These are phyloP conservation scores for Sambucus nigra DNA, from an alignment of 129 eudicot species.

Conservation along the genomic window DNA sequence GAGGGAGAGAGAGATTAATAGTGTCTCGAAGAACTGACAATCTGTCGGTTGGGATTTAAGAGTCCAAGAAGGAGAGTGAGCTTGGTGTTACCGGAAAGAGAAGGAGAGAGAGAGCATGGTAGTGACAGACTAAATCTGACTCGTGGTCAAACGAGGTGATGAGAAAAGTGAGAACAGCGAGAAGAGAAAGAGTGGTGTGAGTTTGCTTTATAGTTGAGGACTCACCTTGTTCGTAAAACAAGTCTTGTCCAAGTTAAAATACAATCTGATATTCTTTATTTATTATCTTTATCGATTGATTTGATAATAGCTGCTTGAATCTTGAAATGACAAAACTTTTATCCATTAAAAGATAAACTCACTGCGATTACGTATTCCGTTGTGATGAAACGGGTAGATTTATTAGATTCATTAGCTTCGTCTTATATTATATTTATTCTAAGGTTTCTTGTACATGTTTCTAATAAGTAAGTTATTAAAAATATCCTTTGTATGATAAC, in stretches of 20 bases:
- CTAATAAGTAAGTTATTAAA: too few relatives aligned
- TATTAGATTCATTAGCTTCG: too few relatives aligned
- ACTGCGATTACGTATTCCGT: too few relatives aligned
- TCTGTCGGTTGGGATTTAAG: slow-evolving; percentile 1
- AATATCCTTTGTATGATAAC: too few relatives aligned
- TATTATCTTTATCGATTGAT: too few relatives aligned
- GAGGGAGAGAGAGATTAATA: slow-evolving; percentile 14
- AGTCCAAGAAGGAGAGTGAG: slow-evolving; percentile 10
- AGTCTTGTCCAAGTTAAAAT: not conserved
- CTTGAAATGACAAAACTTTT: too few relatives aligned
- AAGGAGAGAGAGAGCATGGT: slow-evolving; percentile 9
- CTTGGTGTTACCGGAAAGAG: not conserved
- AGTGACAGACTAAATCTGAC: slow-evolving; percentile 8
- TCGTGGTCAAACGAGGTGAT: slow-evolving; percentile 20
- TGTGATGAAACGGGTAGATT: too few relatives aligned
- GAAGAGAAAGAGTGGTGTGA: not conserved
- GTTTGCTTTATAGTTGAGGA: slow-evolving; percentile 19
- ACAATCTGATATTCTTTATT: not conserved
- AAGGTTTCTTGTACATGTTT: too few relatives aligned
- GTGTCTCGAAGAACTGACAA: too few relatives aligned
- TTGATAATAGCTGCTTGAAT: too few relatives aligned
- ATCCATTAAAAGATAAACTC: too few relatives aligned
- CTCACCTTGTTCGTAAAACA: slow-evolving; percentile 13
- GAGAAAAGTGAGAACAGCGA: slow-evolving; percentile 14
- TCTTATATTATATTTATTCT: too few relatives aligned